A percentile compares a stretch with the other conserved stretches of the same genome.
phyloP scores from a whole-genome alignment of 208 protist genomes.

The Crithidia bombi region DNA sequence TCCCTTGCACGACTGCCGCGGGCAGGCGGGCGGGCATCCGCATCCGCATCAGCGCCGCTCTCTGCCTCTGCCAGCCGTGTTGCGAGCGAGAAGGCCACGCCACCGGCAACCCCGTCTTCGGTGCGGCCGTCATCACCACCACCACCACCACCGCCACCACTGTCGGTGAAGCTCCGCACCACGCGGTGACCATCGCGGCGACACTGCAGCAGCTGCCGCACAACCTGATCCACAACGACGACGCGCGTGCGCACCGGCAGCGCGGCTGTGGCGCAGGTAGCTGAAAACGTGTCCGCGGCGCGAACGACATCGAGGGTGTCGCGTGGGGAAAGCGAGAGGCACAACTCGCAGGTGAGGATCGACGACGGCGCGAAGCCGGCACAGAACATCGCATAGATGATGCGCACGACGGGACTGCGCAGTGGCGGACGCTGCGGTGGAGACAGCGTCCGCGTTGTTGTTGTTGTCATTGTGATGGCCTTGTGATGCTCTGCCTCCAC shows the following conservation, averaged over 20 bases:
- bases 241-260: conserved; percentile 51
- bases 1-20: too few relatives aligned
- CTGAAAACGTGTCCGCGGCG: conserved; percentile 53
- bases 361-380: conserved; percentile 53
- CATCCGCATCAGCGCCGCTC: too few relatives aligned
- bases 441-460: not conserved
- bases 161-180: conserved; percentile 10
- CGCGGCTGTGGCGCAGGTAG: conserved; percentile 34
- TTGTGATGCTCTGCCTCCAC: conserved; percentile 21
- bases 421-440: conserved; percentile 37
- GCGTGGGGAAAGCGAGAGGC: conserved; percentile 44
- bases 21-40: too few relatives aligned
- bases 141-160: too few relatives aligned
- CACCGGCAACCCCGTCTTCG: too few relatives aligned
- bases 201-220: conserved; percentile 15
- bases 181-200: conserved; percentile 22
- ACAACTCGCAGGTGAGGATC: conserved; percentile 67
- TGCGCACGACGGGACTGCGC: conserved; percentile 31
- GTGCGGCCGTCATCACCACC: too few relatives aligned
- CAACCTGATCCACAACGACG: conserved; percentile 31
- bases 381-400: conserved; percentile 66
- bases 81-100: not conserved
- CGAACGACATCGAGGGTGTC: conserved; percentile 55
- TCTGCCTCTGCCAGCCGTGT: not conserved
- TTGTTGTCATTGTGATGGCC: not conserved